Evolutionary conservation across 2,329 filamentous ascomycete genomes (phyloP).

Genomic region (Beauveria varroae): DNA sequence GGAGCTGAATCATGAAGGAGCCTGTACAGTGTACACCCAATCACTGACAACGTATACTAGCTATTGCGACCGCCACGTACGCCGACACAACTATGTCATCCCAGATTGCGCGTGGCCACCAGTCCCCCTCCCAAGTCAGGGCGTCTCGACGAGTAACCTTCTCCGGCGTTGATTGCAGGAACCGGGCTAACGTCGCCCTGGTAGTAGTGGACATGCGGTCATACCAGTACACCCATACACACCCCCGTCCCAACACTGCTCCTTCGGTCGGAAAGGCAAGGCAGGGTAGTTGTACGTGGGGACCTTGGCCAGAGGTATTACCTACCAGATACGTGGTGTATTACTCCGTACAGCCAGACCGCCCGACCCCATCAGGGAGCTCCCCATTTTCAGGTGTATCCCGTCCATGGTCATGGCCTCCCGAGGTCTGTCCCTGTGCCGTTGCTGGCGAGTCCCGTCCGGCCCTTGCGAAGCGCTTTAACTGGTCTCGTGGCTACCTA

Average conservation of each 20-base stretch:
- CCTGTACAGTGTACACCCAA: background rate
- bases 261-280: conserved; percentile 3
- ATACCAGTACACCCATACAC: conserved; percentile 4
- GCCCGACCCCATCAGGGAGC: conserved; percentile 6
- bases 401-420: conserved; percentile 1
- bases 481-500: background rate
- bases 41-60: background rate
- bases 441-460: background rate
- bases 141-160: conserved; percentile 1
- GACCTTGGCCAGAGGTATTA: conserved; percentile 3
- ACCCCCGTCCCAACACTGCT: conserved; percentile 2
- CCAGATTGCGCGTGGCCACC: background rate
- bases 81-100: background rate
- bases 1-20: background rate
- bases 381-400: conserved; percentile 11
- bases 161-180: conserved; percentile 1
- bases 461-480: conserved; percentile 2
- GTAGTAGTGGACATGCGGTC: background rate
- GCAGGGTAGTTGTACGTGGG: conserved; percentile 3
- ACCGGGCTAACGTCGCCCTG: conserved; percentile 5
- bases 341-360: conserved; percentile 5
- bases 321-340: conserved; percentile 4
- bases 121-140: background rate
- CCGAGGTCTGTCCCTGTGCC: conserved; percentile 10
- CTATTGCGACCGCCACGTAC: background rate